Evolutionary conservation across 306 rosid species (phyloP).

Genomic region (Cucurbita maxima): DNA sequence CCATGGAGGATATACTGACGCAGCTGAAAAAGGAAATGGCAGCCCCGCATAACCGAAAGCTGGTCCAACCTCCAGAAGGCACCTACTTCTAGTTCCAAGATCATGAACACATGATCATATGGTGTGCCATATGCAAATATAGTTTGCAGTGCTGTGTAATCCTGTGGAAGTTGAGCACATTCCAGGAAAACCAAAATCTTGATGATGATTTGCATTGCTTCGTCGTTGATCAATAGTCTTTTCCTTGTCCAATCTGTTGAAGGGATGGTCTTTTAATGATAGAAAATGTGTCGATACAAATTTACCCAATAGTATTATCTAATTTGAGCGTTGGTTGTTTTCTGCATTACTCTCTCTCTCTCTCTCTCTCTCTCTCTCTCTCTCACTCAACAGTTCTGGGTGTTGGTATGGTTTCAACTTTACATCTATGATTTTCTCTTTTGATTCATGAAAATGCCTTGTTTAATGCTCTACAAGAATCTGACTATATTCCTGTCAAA

Average conservation of each 20-base stretch:
- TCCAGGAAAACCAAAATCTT: constrained; percentile 3
- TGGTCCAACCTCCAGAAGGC: constrained; percentile 99
- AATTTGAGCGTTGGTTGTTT: constrained; percentile 2
- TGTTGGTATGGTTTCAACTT: not conserved
- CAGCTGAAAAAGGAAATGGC: constrained; percentile 99
- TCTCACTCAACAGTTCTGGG: not conserved
- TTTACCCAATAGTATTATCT: not conserved
- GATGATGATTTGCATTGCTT: constrained; percentile 4
- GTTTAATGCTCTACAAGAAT: not conserved
- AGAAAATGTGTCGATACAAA: not conserved
- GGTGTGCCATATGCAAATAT: constrained; percentile 34
- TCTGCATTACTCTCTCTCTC: not conserved
- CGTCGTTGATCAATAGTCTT: constrained; percentile 3
- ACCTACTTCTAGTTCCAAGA: constrained; percentile 71
- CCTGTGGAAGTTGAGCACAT: constrained; percentile 21
- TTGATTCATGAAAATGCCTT: not conserved
- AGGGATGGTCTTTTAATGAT: constrained; percentile 1
- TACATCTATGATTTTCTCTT: not conserved
- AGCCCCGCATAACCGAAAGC: constrained; percentile 85
- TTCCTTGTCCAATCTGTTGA: not conserved
- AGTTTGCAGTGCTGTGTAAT: constrained; percentile 60
- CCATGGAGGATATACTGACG: constrained; percentile 95
- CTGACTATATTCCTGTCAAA: not conserved
- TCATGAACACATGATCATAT: constrained; percentile 3
- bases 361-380: not conserved